phyloP scores from a whole-genome alignment of 2,329 filamentous ascomycete species.

The Tolypocladium tundrense region DNA sequence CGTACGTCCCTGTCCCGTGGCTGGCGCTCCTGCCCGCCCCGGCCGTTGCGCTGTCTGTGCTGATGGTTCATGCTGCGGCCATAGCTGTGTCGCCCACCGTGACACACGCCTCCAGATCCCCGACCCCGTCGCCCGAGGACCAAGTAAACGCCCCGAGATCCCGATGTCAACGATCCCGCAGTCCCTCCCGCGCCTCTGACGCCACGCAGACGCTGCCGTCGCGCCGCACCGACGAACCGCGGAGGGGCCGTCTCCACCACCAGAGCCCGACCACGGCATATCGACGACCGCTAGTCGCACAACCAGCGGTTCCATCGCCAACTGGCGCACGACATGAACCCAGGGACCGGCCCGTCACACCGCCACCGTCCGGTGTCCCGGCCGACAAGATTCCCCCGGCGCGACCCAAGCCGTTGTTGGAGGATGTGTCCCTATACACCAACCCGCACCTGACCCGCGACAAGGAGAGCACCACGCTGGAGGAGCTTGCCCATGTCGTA shows the following conservation, averaged over 20 bases:
- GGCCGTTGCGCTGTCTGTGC: slow-evolving; percentile 8
- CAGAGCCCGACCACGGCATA: slow-evolving; percentile 26
- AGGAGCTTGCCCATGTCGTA: slow-evolving; percentile 69
- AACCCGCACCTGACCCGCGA: slow-evolving; percentile 51
- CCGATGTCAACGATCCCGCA: slow-evolving; percentile 42
- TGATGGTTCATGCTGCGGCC: slow-evolving; percentile 15
- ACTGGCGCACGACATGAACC: slow-evolving; percentile 17
- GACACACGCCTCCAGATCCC: slow-evolving; percentile 35
- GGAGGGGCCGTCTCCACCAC: slow-evolving; percentile 26
- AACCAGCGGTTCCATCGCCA: slow-evolving; percentile 22
- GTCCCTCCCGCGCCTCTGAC: slow-evolving; percentile 40
- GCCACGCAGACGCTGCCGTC: slow-evolving; percentile 29
- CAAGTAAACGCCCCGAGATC: slow-evolving; percentile 39
- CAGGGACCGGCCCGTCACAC: slow-evolving; percentile 15
- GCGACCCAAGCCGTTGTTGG: slow-evolving; percentile 45
- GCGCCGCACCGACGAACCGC: slow-evolving; percentile 35
- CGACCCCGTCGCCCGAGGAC: slow-evolving; percentile 43
- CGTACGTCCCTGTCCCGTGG: slow-evolving; percentile 38
- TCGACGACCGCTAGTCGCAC: slow-evolving; percentile 40
- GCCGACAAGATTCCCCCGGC: slow-evolving; percentile 33
- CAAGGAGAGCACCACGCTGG: slow-evolving; percentile 57
- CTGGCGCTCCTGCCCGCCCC: slow-evolving; percentile 1
- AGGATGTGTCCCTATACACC: slow-evolving; percentile 56
- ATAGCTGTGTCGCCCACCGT: slow-evolving; percentile 22
- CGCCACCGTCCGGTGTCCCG: slow-evolving; percentile 15